Percentiles rank a stretch among this genome's conserved stretches.
phyloP scores from a whole-genome alignment of 176 grass and related monocot genomes.

The Aegilops longissima region DNA sequence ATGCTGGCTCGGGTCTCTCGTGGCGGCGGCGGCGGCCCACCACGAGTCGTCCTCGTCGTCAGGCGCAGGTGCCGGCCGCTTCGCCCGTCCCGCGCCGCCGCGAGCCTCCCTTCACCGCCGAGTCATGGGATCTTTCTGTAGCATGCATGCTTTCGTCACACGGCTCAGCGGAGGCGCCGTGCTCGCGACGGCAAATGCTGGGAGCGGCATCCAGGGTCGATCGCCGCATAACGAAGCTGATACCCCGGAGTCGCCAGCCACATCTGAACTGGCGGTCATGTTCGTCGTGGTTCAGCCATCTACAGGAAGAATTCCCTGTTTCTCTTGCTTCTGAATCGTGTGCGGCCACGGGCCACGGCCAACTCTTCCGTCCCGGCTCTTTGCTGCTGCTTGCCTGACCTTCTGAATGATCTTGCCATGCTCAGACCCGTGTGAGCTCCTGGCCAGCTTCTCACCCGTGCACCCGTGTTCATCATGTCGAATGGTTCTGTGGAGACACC shows the following conservation, averaged over 20 bases:
- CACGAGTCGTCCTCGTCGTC: slow-evolving; percentile 7
- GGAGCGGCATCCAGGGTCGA: slow-evolving; percentile 26
- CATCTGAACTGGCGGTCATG: slow-evolving; percentile 26
- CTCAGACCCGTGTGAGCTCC: background rate
- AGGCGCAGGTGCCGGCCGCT: background rate
- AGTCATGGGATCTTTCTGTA: slow-evolving; percentile 41
- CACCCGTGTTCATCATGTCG: slow-evolving; percentile 21
- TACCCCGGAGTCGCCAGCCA: background rate
- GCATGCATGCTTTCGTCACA: slow-evolving; percentile 55
- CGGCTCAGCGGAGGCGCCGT: slow-evolving; percentile 35
- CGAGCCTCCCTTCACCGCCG: slow-evolving; percentile 15
- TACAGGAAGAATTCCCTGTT: slow-evolving; percentile 8
- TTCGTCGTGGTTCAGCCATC: slow-evolving; percentile 28
- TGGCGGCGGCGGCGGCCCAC: background rate
- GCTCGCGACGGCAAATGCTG: slow-evolving; percentile 35
- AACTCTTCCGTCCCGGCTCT: slow-evolving; percentile 10
- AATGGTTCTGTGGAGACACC: background rate
- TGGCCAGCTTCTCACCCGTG: slow-evolving; percentile 13
- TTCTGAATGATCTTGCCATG: slow-evolving; percentile 13
- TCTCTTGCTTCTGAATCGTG: slow-evolving; percentile 33
- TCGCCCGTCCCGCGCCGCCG: background rate
- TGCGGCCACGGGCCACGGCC: background rate
- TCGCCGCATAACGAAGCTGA: slow-evolving; percentile 20
- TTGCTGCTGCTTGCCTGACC: slow-evolving; percentile 6
- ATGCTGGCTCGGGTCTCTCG: background rate